Base-by-base conservation (phyloP, 441 rosid species). In the Populus hybrid region DNA sequence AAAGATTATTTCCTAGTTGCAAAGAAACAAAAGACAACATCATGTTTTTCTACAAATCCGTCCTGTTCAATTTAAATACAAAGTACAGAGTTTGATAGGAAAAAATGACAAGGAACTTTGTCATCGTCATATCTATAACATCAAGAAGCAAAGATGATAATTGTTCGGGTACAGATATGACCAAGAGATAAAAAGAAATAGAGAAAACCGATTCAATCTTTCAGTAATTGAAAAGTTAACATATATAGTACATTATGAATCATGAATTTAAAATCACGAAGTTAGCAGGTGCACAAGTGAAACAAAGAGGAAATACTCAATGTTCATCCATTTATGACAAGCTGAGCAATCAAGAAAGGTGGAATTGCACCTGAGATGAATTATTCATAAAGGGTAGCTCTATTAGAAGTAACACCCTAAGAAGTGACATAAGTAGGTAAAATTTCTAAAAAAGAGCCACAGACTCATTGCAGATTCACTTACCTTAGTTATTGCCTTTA, bases 401-500 rank as follows among this genome's bases (percentile, higher is more conserved):
- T 50, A 14, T 50, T 50, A 50, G 20, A 50, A 50, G 20, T 50
- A 50, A 50, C 57, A 50, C 57, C 57, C 57, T 14, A 14, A 50
- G 20, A 50, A 50, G 57, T 14, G 57, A 64, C 32, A 21, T 23
- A 23, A 64, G 67, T 61, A 61, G 12, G 46, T 50, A 50, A 50
- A 50, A 14, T 50, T 50, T 50, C 57, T 64, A 1, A 21, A 64
- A 11, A 12, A 64, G 67, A 26, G 30, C 3, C 57, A 59, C 57
- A 59, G 14, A 23, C 24, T 14, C 1, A 50, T 32, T 21, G 69
- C 40, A 80, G 14, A n/a, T 72, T 70, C 28, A 85, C 92, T 78
- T 90, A 81, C 99, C 95, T 87, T 84, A 21, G 93, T 66, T 71
- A 89, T 34, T 26, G 93, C 97, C 87, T 94, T 95, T 81, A 92